phyloP scores from a whole-genome alignment of 164 flowering plant species.

The Dillenia turbinata region DNA sequence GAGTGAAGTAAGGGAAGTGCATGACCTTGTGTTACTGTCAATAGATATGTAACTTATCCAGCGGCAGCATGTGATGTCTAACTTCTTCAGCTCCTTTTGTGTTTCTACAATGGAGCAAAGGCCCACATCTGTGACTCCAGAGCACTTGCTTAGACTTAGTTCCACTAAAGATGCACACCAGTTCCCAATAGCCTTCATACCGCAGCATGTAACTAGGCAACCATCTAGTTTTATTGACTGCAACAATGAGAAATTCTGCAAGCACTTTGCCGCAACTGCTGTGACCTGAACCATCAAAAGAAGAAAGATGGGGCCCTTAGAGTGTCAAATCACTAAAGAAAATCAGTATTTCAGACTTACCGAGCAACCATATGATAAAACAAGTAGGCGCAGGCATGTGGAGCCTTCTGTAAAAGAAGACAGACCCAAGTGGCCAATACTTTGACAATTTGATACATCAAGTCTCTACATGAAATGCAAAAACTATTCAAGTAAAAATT shows the following conservation, averaged over 20 bases:
- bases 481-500: neutral
- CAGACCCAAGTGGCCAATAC: constrained; percentile 55
- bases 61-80: constrained; percentile 92
- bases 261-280: constrained; percentile 43
- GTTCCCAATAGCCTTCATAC: constrained; percentile 64
- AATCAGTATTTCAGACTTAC: constrained; percentile 32
- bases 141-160: constrained; percentile 82
- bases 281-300: constrained; percentile 49
- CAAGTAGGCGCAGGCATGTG: constrained; percentile 44
- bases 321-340: too few species aligned
- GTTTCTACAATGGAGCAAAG: constrained; percentile 57
- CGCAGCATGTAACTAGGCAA: constrained; percentile 59
- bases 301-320: neutral
- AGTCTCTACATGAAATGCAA: constrained; percentile 47
- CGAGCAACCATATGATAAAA: constrained; percentile 53
- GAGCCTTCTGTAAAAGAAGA: constrained; percentile 51
- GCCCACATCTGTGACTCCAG: constrained; percentile 81
- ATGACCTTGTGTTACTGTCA: constrained; percentile 55
- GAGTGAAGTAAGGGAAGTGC: constrained; percentile 59
- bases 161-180: constrained; percentile 52
- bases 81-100: constrained; percentile 55
- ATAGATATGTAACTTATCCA: constrained; percentile 63
- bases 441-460: constrained; percentile 67
- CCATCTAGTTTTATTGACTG: constrained; percentile 74
- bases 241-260: constrained; percentile 56